Evolutionary conservation across 306 rosid genomes (phyloP).

Genomic region (Begonia masoniana): DNA sequence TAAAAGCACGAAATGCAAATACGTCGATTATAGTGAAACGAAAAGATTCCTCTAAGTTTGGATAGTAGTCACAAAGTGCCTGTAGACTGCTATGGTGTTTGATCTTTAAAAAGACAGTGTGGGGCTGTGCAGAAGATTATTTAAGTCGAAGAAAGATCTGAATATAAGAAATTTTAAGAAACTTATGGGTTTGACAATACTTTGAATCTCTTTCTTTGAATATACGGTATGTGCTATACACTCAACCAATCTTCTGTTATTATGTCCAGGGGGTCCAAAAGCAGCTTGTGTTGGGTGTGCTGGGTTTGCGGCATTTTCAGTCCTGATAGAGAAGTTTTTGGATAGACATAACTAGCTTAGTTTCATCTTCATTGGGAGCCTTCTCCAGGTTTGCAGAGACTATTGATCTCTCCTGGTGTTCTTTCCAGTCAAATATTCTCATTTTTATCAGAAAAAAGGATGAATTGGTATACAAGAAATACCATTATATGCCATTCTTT

Average conservation of each 20-base stretch:
- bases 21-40: too few relatives aligned
- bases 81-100: neutral
- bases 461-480: too few relatives aligned
- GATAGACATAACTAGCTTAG: constrained; percentile 50
- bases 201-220: neutral
- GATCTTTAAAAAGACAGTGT: neutral
- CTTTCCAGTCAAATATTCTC: too few relatives aligned
- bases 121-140: neutral
- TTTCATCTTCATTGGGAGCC: constrained; percentile 8
- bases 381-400: too few relatives aligned
- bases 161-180: neutral
- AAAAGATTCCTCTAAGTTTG: too few relatives aligned
- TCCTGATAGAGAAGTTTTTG: constrained; percentile 66
- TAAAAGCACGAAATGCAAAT: too few relatives aligned
- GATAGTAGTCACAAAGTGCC: too few relatives aligned
- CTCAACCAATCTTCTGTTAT: neutral
- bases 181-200: neutral
- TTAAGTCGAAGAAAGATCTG: neutral
- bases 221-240: neutral
- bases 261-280: constrained; percentile 63
- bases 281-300: constrained; percentile 92
- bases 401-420: too few relatives aligned
- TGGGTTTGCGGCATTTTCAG: constrained; percentile 89
- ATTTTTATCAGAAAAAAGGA: too few relatives aligned
- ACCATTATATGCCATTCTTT: too few relatives aligned